These are phyloP conservation scores for Phallus indusiatus DNA, from an alignment of 768 basidiomycete species.

Conservation along the genomic window DNA sequence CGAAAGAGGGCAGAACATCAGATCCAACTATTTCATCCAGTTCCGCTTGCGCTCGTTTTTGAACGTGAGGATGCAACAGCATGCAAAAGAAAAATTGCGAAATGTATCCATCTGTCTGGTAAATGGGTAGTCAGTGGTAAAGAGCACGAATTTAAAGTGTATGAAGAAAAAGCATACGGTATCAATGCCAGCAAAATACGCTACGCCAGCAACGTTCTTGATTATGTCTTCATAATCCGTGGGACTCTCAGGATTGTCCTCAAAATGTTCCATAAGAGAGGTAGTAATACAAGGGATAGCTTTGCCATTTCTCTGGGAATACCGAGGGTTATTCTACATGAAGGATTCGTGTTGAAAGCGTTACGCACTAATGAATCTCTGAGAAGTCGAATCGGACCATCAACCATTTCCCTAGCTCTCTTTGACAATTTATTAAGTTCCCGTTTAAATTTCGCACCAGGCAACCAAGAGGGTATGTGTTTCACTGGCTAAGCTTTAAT, in stretches of 20 bases:
- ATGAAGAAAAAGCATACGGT: background rate
- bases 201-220: background rate
- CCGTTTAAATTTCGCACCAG: constrained; percentile 9
- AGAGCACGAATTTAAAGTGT: background rate
- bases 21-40: constrained; percentile 16
- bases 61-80: constrained; percentile 15
- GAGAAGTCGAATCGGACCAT: background rate
- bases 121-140: background rate
- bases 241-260: background rate
- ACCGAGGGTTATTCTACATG: too few relatives aligned
- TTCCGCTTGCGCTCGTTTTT: constrained; percentile 17
- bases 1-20: constrained; percentile 14
- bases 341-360: background rate
- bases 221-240: background rate
- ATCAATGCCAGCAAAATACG: background rate
- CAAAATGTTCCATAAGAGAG: background rate
- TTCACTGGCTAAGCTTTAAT: constrained; percentile 8
- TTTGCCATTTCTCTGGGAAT: background rate
- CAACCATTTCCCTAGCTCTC: background rate
- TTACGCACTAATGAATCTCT: background rate
- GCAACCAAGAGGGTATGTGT: constrained; percentile 14
- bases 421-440: background rate
- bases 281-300: background rate
- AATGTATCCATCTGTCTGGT: background rate
- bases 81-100: constrained; percentile 17